These are phyloP conservation scores for Daedaleopsis nitida DNA, from an alignment of 768 basidiomycete species.

Conservation along the genomic window DNA sequence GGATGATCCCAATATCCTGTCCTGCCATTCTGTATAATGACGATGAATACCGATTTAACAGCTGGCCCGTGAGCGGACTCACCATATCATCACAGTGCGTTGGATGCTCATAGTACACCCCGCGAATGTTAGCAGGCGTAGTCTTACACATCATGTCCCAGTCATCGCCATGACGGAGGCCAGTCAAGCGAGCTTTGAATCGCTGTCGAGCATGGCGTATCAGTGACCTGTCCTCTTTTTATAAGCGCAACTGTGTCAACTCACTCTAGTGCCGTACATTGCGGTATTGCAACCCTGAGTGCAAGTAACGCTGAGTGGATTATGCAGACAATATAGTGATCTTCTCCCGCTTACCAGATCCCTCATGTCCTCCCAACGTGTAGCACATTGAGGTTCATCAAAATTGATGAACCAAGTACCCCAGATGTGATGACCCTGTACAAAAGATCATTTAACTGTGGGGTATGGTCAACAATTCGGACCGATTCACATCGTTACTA, in stretches of 20 bases:
- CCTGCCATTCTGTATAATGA: not conserved
- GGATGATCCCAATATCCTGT: not conserved
- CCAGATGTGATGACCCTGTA: not conserved
- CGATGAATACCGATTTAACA: no score
- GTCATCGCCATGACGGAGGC: constrained; percentile 25
- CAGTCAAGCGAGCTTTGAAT: constrained; percentile 22
- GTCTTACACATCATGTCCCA: constrained; percentile 26
- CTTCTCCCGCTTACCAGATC: constrained; percentile 7
- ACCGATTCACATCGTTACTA: constrained; percentile 6
- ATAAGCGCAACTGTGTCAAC: not conserved
- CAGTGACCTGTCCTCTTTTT: not conserved
- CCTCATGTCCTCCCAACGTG: constrained; percentile 13
- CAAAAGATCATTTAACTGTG: not conserved
- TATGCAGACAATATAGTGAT: not conserved
- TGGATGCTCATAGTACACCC: constrained; percentile 6
- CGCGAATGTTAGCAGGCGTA: constrained; percentile 12
- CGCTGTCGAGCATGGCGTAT: constrained; percentile 7
- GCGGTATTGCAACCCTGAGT: not conserved
- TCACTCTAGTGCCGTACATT: not conserved
- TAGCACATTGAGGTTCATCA: constrained; percentile 12
- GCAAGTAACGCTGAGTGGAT: not conserved
- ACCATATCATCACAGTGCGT: constrained; percentile 16
- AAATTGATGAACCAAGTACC: constrained; percentile 14
- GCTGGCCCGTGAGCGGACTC: not conserved
- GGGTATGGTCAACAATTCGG: not conserved